phyloP scores from a whole-genome alignment of 805 yeast species.

The Wickerhamiella brachini region DNA sequence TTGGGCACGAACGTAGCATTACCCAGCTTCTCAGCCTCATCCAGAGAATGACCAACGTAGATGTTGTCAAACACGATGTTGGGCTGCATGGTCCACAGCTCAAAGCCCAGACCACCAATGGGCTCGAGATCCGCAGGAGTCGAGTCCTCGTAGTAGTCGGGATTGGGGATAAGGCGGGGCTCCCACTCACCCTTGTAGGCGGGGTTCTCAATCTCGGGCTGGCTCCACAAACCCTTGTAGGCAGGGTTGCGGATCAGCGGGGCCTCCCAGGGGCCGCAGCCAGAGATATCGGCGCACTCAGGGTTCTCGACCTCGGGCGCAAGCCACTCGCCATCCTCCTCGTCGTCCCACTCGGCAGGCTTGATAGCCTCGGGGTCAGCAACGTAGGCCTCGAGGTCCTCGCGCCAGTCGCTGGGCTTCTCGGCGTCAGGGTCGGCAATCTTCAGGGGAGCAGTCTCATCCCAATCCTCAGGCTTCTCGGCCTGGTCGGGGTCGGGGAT shows the following conservation, averaged over 20 bases:
- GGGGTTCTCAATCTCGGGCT: conserved; percentile 59
- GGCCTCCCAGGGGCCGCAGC: conserved; percentile 75
- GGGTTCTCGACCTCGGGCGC: conserved; percentile 66
- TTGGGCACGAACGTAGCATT: conserved; percentile 49
- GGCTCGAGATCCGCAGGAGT: conserved; percentile 47
- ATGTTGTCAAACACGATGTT: conserved; percentile 69
- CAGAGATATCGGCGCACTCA: conserved; percentile 42
- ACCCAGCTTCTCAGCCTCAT: conserved; percentile 74
- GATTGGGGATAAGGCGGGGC: conserved; percentile 54
- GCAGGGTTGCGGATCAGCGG: conserved; percentile 54
- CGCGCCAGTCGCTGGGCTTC: conserved; percentile 76
- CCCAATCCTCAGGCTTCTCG: conserved; percentile 74
- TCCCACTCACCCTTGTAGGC: conserved; percentile 67
- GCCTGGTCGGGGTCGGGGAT: conserved; percentile 58
- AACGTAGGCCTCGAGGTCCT: conserved; percentile 41
- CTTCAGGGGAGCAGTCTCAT: conserved; percentile 47
- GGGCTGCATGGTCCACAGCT: conserved; percentile 74
- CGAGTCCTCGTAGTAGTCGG: conserved; percentile 46
- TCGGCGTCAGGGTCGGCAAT: conserved; percentile 54
- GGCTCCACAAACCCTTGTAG: conserved; percentile 68
- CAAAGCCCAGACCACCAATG: conserved; percentile 75
- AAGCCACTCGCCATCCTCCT: conserved; percentile 76
- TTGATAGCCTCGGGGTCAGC: conserved; percentile 51
- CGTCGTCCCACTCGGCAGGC: conserved; percentile 82
- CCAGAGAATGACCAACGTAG: conserved; percentile 71